These are phyloP conservation scores for Actinomortierella wolfii DNA, from an alignment of 371 early-diverging fungal genomes.

Conservation along the genomic window DNA sequence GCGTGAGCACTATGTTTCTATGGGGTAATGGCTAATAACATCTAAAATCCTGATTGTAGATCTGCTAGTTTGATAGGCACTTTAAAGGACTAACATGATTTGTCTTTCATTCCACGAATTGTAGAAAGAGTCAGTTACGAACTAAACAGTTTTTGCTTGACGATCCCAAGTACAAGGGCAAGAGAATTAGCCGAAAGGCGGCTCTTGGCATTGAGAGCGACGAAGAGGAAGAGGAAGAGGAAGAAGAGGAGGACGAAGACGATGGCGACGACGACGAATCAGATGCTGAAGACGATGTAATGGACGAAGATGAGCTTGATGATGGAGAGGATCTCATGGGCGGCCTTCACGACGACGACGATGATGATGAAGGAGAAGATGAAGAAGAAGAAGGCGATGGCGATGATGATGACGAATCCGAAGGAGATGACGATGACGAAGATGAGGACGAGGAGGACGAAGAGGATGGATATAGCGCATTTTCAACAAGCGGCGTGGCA, in stretches of 20 bases:
- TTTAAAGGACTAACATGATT: too few species aligned
- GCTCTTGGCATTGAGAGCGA: slow-evolving; percentile 58
- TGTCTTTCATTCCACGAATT: neutral
- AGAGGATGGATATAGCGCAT: slow-evolving; percentile 40
- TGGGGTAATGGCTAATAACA: slow-evolving; percentile 55
- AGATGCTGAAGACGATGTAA: slow-evolving; percentile 47
- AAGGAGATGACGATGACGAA: slow-evolving; percentile 29
- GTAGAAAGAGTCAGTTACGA: slow-evolving; percentile 68
- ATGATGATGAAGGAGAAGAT: slow-evolving; percentile 26
- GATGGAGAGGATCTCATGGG: slow-evolving; percentile 48
- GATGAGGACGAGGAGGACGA: slow-evolving; percentile 31
- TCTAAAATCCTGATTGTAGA: neutral
- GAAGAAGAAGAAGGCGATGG: slow-evolving; percentile 22
- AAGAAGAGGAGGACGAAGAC: slow-evolving; percentile 36
- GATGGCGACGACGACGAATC: slow-evolving; percentile 33
- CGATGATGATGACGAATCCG: slow-evolving; percentile 37
- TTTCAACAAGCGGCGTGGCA: slow-evolving; percentile 17
- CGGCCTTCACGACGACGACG: slow-evolving; percentile 36
- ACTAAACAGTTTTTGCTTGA: slow-evolving; percentile 65
- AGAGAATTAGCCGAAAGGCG: slow-evolving; percentile 66
- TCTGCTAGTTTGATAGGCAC: too few species aligned
- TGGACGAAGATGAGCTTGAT: slow-evolving; percentile 45
- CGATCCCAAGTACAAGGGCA: slow-evolving; percentile 81
- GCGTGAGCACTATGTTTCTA: slow-evolving; percentile 71
- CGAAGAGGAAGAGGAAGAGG: slow-evolving; percentile 39